phyloP scores from a whole-genome alignment of 495 filamentous ascomycete genomes.

The Hypoxylon fragiforme region DNA sequence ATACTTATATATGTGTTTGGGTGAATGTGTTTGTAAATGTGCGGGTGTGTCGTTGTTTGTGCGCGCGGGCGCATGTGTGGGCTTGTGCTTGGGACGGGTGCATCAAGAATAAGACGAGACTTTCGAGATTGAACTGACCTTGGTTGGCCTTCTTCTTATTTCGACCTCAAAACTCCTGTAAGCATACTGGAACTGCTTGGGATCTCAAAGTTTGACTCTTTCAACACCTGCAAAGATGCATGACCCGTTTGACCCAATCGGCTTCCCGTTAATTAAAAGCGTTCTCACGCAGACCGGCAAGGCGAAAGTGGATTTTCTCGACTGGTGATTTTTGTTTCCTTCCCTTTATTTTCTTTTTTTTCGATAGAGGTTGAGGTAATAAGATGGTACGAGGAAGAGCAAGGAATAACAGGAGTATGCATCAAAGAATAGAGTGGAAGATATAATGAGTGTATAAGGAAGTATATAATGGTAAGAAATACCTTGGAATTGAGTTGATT shows the following conservation, averaged over 20 bases:
- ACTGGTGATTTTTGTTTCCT: background rate
- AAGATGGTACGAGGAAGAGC: background rate
- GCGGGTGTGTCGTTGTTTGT: slow-evolving; percentile 13
- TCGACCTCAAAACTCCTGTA: slow-evolving; percentile 21
- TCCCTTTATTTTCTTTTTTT: slow-evolving; percentile 5
- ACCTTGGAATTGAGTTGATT: slow-evolving; percentile 54
- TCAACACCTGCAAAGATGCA: slow-evolving; percentile 26
- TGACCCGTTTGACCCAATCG: slow-evolving; percentile 31
- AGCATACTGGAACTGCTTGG: slow-evolving; percentile 21
- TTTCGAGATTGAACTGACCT: slow-evolving; percentile 30
- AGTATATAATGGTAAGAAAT: slow-evolving; percentile 25
- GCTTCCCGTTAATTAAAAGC: slow-evolving; percentile 32
- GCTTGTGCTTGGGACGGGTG: slow-evolving; percentile 21
- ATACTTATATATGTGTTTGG: slow-evolving; percentile 1
- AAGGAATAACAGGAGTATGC: slow-evolving; percentile 13
- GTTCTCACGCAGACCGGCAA: slow-evolving; percentile 23
- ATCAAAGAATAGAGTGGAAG: slow-evolving; percentile 10
- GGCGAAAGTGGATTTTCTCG: slow-evolving; percentile 25
- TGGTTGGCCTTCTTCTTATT: slow-evolving; percentile 24
- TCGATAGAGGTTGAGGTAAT: slow-evolving; percentile 10
- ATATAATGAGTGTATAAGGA: slow-evolving; percentile 3
- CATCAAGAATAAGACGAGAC: slow-evolving; percentile 6
- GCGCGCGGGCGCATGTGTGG: slow-evolving; percentile 18
- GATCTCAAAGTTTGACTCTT: slow-evolving; percentile 12
- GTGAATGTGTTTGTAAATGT: background rate